These are phyloP conservation scores for Balakata baccata DNA, from an alignment of 345 rosid genomes.

Conservation along the genomic window DNA sequence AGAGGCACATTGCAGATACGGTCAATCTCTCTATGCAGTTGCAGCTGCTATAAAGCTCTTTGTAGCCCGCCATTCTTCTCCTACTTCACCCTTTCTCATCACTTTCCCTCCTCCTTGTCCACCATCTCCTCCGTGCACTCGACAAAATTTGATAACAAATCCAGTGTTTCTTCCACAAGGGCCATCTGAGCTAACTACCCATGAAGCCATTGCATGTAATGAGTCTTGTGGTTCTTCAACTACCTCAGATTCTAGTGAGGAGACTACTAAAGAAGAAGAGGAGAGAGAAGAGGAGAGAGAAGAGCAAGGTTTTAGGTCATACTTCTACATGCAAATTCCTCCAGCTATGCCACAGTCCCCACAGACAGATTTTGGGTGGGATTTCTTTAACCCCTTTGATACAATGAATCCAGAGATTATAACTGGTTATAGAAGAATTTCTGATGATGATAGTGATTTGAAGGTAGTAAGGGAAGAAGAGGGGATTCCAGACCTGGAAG, in stretches of 20 bases:
- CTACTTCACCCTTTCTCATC: constrained; percentile 62
- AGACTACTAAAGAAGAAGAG: constrained; percentile 22
- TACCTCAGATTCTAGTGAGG: constrained; percentile 33
- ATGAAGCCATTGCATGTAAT: constrained; percentile 40
- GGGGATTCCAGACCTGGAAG: constrained; percentile 68
- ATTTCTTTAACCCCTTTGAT: constrained; percentile 65
- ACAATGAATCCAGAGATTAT: constrained; percentile 51
- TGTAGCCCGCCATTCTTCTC: constrained; percentile 64
- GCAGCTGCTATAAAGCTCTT: constrained; percentile 66
- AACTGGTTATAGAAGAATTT: constrained; percentile 41
- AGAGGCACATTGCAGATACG: constrained; percentile 62
- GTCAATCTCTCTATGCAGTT: constrained; percentile 64
- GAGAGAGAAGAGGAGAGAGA: constrained; percentile 25
- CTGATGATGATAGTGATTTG: constrained; percentile 58
- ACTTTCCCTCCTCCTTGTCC: constrained; percentile 47
- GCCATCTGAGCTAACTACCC: constrained; percentile 41
- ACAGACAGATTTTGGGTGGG: constrained; percentile 66
- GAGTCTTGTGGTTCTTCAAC: constrained; percentile 42
- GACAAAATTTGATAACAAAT: constrained; percentile 37
- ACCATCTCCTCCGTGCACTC: constrained; percentile 27
- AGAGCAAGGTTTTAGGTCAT: constrained; percentile 28
- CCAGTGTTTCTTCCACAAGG: constrained; percentile 56
- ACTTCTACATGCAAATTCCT: constrained; percentile 57
- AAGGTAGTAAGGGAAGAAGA: constrained; percentile 61
- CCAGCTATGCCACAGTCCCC: constrained; percentile 43